Percentiles rank a stretch among this genome's conserved stretches.
phyloP scores from a whole-genome alignment of 225 moss, liverwort and hornwort genomes.

The Bryoerythrophyllum caledonicum region DNA sequence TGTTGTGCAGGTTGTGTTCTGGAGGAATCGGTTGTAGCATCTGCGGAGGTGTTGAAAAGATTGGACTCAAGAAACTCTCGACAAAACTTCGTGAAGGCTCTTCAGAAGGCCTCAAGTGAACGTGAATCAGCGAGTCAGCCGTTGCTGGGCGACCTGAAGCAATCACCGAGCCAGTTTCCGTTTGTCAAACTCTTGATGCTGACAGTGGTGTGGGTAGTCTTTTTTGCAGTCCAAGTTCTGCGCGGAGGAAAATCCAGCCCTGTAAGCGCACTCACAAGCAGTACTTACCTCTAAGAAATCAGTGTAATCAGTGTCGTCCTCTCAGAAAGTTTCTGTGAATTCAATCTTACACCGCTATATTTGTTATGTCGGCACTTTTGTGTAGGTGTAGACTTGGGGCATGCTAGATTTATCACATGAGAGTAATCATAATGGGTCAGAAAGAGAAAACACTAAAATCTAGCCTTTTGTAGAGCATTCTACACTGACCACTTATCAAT shows the following conservation, averaged over 20 bases:
- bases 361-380: too few species aligned
- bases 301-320: not conserved
- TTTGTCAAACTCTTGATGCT: constrained; percentile 46
- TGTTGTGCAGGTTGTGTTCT: constrained; percentile 49
- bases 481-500: not conserved
- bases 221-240: constrained; percentile 73
- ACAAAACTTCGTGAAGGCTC: not conserved
- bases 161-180: constrained; percentile 29
- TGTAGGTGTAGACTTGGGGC: too few species aligned
- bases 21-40: constrained; percentile 47
- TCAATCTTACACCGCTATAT: too few species aligned
- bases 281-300: not conserved
- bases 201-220: constrained; percentile 64
- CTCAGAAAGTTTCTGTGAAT: not conserved
- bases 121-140: constrained; percentile 13
- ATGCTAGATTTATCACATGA: too few species aligned
- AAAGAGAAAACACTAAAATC: too few species aligned
- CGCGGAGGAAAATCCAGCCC: constrained; percentile 63
- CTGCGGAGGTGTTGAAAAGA: constrained; percentile 39
- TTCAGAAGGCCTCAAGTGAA: not conserved
- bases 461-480: too few species aligned
- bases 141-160: constrained; percentile 19
- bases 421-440: too few species aligned
- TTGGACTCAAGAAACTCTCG: constrained; percentile 33
- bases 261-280: too few species aligned